Base-by-base conservation (phyloP, 805 yeast genomes). In the Nakazawaea ishiwadae region DNA sequence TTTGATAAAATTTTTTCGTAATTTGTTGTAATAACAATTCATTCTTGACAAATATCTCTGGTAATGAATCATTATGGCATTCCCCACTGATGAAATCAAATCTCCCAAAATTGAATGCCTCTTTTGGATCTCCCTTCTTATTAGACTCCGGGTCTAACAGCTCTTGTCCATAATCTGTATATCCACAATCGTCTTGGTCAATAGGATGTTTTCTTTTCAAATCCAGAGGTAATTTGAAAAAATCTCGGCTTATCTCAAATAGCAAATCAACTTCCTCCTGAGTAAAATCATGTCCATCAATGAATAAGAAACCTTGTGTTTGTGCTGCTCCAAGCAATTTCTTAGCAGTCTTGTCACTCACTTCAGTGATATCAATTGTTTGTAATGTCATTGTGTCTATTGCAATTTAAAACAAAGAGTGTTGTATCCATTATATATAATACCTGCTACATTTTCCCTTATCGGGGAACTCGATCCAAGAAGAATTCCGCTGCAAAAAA, bases 31-130 rank as follows among this genome's bases (percentile, higher is more conserved):
- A 54, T 29, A 73, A 53, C 18, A 59, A 51, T 4, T 56, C 53
- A 46, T 77, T 65, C 10, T 56, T 54, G 2, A 62, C 59, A 45
- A 82, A 78, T 55, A 73, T 58, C 10, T 58, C 65, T 3, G 87
- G 89, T 19, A 79, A 54, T 3, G 58, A 58, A 26, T 67, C 61
- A 32, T 54, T 49, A 20, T 57, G 55, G 37, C 46, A 42, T 40
- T 52, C 52, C 17, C 84, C 84, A 17, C 71, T 67, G 12, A 51
- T 45, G 38, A 75, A 69, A 50, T 75, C 59, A 47, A 79, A 65
- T 19, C 62, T 56, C 20, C 79, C 76, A 50, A 82, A 73, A 53
- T 84, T 84, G 60, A 79, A 74, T 0, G 82, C 85, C 54, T 79
- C 84, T 50, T 79, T 79, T 30, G 80, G 82, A 55, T 79, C 85